Base-by-base conservation (phyloP, 306 rosid species). In the Dalbergia cochinchinensis region DNA sequence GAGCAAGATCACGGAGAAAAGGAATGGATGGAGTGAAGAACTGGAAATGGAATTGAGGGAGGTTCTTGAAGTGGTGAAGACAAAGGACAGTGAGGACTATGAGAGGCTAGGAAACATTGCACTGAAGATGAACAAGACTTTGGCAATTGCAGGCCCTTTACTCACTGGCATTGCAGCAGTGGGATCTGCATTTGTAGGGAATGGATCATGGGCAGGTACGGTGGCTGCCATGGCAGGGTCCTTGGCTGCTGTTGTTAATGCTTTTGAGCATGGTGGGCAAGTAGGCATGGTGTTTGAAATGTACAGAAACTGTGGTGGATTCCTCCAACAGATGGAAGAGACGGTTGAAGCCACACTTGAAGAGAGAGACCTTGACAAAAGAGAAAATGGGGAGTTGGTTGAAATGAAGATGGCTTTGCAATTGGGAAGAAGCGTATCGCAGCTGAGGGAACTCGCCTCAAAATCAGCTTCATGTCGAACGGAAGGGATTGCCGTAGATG, bases 271-370 rank as follows among this genome's bases (percentile, higher is more conserved):
- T 19, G 92, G 92, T 4, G 89, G 80, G 0, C 97, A 92, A 78
- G 78, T 92, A 0, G 97, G 97, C 1, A 90, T 85, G 97, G 91
- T 92, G 44, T 35, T 85, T 12, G 94, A 92, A 71, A 87, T 92
- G 92, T 92, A 90, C 12, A 84, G 91, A 37, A 73, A 88, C 51
- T 78, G 89, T 11, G 91, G 83, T 0, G 97, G 94, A 4, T 88
- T 85, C 63, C 90, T 92, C 48, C 63, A 31, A 31, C 50, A 69
- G 4, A 9, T 92, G 80, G 89, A 90, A 65, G 78, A 82, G 34
- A 80, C 87, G 0, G 81, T 87, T 26, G 82, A 81, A 35, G 41
- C 72, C 3, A 81, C 90, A 7, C 90, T 90, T 6, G 89, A 73
- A 14, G 97, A 92, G 65, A 70, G 33, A 9, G 78, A 88, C 18